Evolutionary conservation across 148 eudicot genomes (phyloP), one percentile per base, ranked within the genome.

Genomic region (Fagopyrum esculentum): DNA sequence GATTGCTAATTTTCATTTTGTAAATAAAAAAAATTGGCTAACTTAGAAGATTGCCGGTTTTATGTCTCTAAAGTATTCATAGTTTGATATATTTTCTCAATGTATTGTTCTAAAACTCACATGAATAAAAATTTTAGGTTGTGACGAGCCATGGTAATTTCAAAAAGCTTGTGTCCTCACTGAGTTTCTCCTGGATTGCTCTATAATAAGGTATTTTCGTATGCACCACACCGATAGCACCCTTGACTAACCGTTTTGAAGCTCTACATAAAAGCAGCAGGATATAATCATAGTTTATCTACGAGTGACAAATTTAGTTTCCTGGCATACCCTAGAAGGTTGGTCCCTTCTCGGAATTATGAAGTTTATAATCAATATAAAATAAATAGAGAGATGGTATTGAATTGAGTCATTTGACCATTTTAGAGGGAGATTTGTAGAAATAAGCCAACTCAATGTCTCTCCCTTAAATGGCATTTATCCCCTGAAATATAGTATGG

Each of bases 141-240:
- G 10, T 43, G 46, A 22, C 35, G 9, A 35, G 46, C 46, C 45
- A 66, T 66, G 71, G 46, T 47, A 26, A 11, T 61, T 60, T 64
- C 17, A 2, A 3, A 66, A 66, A 66, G 46, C 22, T 46, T 13
- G 43, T 13, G 3, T 7, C 69, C 70, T 1, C 9, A 6, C 19
- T 8, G 9, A 5, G 71, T 40, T 12, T 43, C 44, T 30, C 10
- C n/a, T 29, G 45, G 69, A 63, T 44, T 40, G 19, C 47, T 66
- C 71, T 35, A 13, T 66, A 35, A 66, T 66, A 45, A 66, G 71
- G 71, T 66, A 66, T 12, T 47, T 13, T 63, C 66, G 6, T 60
- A 9, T 60, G 66, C 43, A 19, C 30, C 26, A 6, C 40, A 35
- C 40, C 40, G 40, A 35, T 35, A 35, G 3, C 40, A 35, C n/a